Conservation (phyloP, 208 protist species). For the Crithidia brevicula region DNA sequence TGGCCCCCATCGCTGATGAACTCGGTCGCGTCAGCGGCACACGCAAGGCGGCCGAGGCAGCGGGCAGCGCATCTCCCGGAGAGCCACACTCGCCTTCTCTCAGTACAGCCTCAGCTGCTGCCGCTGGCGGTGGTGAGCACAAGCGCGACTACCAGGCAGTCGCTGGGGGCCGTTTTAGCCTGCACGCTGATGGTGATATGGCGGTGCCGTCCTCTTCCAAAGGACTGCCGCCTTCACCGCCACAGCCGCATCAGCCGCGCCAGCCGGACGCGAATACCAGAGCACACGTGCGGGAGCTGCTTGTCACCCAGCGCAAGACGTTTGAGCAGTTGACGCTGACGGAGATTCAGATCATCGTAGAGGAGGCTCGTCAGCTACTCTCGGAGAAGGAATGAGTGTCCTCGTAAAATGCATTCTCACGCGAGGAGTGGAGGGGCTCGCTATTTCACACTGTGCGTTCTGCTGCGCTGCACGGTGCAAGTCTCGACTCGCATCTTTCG, state of each 20-base stretch:
- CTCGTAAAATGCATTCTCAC: no score
- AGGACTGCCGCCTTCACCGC: background rate
- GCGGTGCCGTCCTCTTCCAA: background rate
- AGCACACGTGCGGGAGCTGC: slow-evolving; percentile 18
- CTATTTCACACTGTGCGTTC: no score
- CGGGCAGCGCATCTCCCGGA: no score
- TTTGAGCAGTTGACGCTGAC: slow-evolving; percentile 68
- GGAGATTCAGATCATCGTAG: slow-evolving; percentile 70
- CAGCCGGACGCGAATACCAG: slow-evolving; percentile 10
- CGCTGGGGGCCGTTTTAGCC: no score
- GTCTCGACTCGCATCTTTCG: no score
- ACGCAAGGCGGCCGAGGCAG: background rate
- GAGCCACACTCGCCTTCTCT: no score
- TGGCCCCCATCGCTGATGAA: slow-evolving; percentile 13
- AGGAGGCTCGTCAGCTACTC: slow-evolving; percentile 51
- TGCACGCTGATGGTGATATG: background rate
- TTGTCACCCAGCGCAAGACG: slow-evolving; percentile 46
- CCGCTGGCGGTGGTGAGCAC: background rate
- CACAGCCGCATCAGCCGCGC: background rate
- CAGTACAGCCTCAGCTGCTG: background rate
- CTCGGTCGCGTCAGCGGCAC: background rate
- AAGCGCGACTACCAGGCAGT: no score
- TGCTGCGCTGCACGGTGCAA: no score
- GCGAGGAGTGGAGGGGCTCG: no score
- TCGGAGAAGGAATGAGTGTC: slow-evolving; percentile 6